Base-by-base conservation (phyloP, 2,329 filamentous ascomycete genomes). In the Sphaerulina populicola region DNA sequence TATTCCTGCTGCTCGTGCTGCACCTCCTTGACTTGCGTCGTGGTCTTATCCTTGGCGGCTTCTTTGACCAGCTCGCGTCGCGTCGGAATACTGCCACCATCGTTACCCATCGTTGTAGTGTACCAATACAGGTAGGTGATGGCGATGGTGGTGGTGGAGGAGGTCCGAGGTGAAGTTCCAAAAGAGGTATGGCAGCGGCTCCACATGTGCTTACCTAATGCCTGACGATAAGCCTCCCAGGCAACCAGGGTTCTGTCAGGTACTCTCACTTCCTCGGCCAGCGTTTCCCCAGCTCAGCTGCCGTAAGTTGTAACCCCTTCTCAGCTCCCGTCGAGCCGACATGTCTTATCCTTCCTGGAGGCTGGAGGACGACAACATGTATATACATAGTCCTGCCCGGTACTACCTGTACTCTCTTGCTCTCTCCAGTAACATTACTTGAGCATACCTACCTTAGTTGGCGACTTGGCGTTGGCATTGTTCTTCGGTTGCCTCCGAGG, bases 51-150 rank as follows among this genome's bases (percentile, higher is more conserved):
- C 62, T 88, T 86, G 38, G 90, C 88, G 27, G 90, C 88, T 69
- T 91, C 85, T 71, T 94, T 94, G 68, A 98, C 93, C 41, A 98
- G 86, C 71, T 98, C 94, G 65, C 89, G 86, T 30, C 94, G 87
- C 57, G 86, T 97, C 4, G 93, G 93, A 61, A 98, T 98, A 60
- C 88, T 82, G 58, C 93, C 93, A 61, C 93, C 93, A 69, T 98
- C 93, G 73, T 98, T 98, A 68, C 93, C 93, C 93, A 98, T 96
- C 41, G 14, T 47, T 21, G 46, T 27, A 15, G 38, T 30, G 23
- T 27, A 27, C 33, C 11, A 12, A 21, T 14, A 12, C 11, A 31
- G 14, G n/a, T 10, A 29, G 35, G 11, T 6, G 15, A 12, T 29
- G 3, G n/a, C 37, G n/a, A 27, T 39, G 35, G 11, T 11, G 15